Evolutionary conservation across 805 yeast species (phyloP).

Genomic region (Candida dendrica): DNA sequence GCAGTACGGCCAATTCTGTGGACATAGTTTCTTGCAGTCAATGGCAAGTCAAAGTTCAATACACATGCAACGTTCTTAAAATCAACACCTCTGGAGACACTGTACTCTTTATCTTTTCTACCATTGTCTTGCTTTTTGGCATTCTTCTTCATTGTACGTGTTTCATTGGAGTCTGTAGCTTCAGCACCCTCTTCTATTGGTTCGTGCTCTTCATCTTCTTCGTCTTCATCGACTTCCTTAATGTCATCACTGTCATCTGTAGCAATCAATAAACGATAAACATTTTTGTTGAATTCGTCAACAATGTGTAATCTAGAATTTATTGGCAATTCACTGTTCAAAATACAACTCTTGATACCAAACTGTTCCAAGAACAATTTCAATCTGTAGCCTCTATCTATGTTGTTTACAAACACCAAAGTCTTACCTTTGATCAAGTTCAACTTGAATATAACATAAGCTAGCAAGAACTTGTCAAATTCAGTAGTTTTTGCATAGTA

Average conservation of each 20-base stretch:
- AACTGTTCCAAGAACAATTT: conserved; percentile 90
- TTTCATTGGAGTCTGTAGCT: conserved; percentile 11
- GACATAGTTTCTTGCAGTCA: conserved; percentile 79
- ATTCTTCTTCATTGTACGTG: conserved; percentile 9
- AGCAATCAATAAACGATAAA: conserved; percentile 82
- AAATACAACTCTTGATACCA: conserved; percentile 81
- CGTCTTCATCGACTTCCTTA: conserved; percentile 41
- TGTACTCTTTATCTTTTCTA: conserved; percentile 68
- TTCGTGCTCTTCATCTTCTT: conserved; percentile 15
- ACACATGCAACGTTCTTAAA: conserved; percentile 96
- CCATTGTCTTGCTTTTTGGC: conserved; percentile 20
- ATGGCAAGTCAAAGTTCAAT: conserved; percentile 88
- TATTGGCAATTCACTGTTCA: conserved; percentile 88
- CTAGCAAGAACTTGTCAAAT: conserved; percentile 82
- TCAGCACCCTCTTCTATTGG: conserved; percentile 12
- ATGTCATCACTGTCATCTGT: conserved; percentile 80
- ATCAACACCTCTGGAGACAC: conserved; percentile 96
- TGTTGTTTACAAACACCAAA: conserved; percentile 82
- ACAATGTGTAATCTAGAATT: conserved; percentile 92
- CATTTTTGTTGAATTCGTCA: conserved; percentile 88
- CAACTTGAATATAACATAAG: conserved; percentile 88
- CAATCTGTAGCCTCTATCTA: conserved; percentile 91
- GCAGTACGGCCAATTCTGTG: conserved; percentile 98
- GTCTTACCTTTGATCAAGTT: conserved; percentile 87
- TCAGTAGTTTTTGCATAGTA: conserved; percentile 83